Base-by-base conservation (phyloP, 345 rosid genomes). In the Gossypium australe region DNA sequence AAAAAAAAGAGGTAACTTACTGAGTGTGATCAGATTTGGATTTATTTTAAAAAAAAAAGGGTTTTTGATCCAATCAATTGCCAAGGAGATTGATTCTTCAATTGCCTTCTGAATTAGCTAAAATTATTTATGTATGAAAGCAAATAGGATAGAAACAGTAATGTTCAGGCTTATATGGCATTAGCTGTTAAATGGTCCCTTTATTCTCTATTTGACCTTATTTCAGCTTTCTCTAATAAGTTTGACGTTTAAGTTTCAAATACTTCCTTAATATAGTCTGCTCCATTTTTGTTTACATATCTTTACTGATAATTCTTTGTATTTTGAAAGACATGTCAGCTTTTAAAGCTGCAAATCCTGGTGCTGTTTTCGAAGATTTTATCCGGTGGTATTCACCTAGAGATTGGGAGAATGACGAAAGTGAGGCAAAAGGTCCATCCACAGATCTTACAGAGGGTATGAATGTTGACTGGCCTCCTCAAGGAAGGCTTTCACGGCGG, bases 331-430 rank as follows among this genome's bases (percentile, higher is more conserved):
- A 95, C 82, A 95, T 93, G 98, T 92, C 98, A 49, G 98, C 97
- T 78, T 95, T 95, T 84, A 92, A 95, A 92, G 99, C 99, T 59
- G 98, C 98, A 79, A 95, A 95, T 81, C 97, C 97, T 65, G 89
- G 86, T 79, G 97, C 97, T 57, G 81, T 91, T 29, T 95, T 95
- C 77, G 98, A 95, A 85, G 98, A 95, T 85, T 95, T 95, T 76
- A 93, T 95, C 73, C 87, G 97, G 78, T 95, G 99, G 99, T 97
- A 95, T 83, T 95, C 98, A 60, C 99, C 98, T 59, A 94, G 98
- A 77, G 98, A 93, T 81, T 95, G 99, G 99, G 92, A 82, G 78
- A 75, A 76, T 24, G 76, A 77, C 78, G 86, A 84, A 62, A 58
- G 59, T 68, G 69, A 78, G 78, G 85, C 78, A 70, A 77, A 78